Evolutionary conservation across 2,329 filamentous ascomycete species (phyloP), one percentile per base, ranked within the genome.

Genomic region (Penicillium sp.): DNA sequence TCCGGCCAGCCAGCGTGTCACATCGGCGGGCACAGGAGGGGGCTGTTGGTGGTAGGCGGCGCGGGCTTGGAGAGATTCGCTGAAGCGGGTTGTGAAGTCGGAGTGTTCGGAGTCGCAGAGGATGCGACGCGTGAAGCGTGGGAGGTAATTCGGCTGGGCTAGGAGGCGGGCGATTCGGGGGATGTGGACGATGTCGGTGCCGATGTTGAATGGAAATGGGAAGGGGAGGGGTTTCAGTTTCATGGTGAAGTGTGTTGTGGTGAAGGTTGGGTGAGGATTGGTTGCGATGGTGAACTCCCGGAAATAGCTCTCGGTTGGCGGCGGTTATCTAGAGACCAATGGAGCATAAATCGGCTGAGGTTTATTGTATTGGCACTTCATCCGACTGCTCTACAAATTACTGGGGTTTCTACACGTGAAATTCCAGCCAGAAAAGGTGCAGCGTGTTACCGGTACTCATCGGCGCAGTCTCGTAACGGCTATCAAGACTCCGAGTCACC

Each of bases 181-280:
- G 54, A 91, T 82, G 54, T 81, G 81, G 71, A 90, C 91, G 53
- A 96, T 88, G 69, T 96, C 92, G 45, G 85, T 93, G 54, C 92
- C 92, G 49, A 96, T 77, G 46, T 81, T 81, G 13, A 93, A 68
- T 1, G 85, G 78, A n/a, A 85, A 78, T 1, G 87, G 86, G 63
- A 92, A 91, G 0, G 71, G 72, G 6, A 62, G 51, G 4, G 63
- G 62, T 58, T 70, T 74, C 72, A 75, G 75, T 54, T 44, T 46
- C 18, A 18, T 18, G 34, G 24, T 8, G 24, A 27, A 27, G 24
- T 18, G 24, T 27, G 24, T 27, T 27, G 5, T 27, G 24, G 24
- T 27, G 24, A 27, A 27, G 24, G 24, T 27, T 6, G 24, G 1
- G 24, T 27, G 24, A 27, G 24, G 8, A 5, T 27, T 5, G 24